phyloP scores from a whole-genome alignment of 768 basidiomycete genomes.

The Phaeolepiota aurea region DNA sequence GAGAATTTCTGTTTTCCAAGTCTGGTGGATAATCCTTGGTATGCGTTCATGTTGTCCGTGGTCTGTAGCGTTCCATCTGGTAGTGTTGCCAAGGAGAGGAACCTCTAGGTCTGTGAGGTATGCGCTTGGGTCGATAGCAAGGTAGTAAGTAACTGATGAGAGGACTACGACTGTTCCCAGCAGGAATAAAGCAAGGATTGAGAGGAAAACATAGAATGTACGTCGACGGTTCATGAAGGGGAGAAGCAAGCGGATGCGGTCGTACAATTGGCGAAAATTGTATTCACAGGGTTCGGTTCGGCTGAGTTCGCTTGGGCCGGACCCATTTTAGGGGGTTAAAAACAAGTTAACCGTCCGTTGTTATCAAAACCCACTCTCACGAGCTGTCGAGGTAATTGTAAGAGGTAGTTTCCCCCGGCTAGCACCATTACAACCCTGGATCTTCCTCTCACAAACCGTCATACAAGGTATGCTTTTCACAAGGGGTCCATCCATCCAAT shows the following conservation, averaged over 20 bases:
- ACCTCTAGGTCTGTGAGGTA: constrained; percentile 79
- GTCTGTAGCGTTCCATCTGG: constrained; percentile 57
- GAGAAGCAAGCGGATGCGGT: constrained; percentile 3
- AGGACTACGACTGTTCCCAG: constrained; percentile 87
- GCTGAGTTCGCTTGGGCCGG: no score
- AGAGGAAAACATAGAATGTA: constrained; percentile 33
- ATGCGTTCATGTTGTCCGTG: constrained; percentile 65
- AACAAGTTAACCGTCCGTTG: no score
- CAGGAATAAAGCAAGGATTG: constrained; percentile 65
- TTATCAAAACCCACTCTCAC: no score
- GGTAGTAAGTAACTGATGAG: constrained; percentile 85
- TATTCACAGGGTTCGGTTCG: no score
- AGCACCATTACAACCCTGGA: no score
- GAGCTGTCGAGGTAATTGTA: no score
- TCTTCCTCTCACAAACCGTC: no score
- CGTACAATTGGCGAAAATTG: no score
- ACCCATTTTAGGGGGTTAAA: no score
- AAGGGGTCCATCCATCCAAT: no score
- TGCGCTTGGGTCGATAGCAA: constrained; percentile 69
- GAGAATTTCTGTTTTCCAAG: constrained; percentile 89
- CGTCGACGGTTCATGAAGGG: constrained; percentile 37
- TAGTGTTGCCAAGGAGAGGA: constrained; percentile 41
- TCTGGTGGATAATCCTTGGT: constrained; percentile 94
- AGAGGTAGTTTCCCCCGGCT: no score
- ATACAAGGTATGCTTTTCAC: no score